A percentile compares a stretch with the other conserved stretches of the same genome.
These are phyloP conservation scores for Candida sphagnicola DNA, from an alignment of 805 yeast genomes.

Conservation along the genomic window DNA sequence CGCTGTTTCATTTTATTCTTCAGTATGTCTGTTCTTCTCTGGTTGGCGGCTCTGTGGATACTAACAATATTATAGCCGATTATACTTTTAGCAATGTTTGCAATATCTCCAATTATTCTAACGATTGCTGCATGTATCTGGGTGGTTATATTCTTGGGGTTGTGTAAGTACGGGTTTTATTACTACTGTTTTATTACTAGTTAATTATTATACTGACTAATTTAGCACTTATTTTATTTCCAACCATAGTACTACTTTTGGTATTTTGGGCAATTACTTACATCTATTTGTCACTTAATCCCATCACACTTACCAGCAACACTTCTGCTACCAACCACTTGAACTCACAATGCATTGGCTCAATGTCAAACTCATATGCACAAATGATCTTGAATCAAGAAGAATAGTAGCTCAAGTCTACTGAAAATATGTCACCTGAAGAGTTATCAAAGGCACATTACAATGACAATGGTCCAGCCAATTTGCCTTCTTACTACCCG, in stretches of 20 bases:
- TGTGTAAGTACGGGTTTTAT: conserved; percentile 2
- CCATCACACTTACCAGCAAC: background rate
- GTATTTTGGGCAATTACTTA: background rate
- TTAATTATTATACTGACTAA: background rate
- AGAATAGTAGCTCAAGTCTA: no score
- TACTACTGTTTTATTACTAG: no score
- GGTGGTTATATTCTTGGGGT: background rate
- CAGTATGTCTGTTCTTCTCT: background rate
- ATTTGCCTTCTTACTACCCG: no score
- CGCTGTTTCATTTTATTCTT: background rate
- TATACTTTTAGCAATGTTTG: conserved; percentile 3
- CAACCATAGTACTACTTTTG: background rate
- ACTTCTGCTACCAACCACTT: no score
- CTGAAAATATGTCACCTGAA: no score
- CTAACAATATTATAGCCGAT: conserved; percentile 1
- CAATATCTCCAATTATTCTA: conserved; percentile 2
- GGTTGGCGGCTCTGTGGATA: background rate
- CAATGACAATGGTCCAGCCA: no score
- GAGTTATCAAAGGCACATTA: no score
- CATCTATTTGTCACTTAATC: conserved; percentile 1
- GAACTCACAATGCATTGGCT: background rate
- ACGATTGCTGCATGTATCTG: background rate
- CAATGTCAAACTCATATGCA: no score
- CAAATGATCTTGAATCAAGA: no score
- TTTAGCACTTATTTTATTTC: conserved; percentile 3